phyloP scores from a whole-genome alignment of 2,329 filamentous ascomycete genomes.

The Fusarium odoratissimum region DNA sequence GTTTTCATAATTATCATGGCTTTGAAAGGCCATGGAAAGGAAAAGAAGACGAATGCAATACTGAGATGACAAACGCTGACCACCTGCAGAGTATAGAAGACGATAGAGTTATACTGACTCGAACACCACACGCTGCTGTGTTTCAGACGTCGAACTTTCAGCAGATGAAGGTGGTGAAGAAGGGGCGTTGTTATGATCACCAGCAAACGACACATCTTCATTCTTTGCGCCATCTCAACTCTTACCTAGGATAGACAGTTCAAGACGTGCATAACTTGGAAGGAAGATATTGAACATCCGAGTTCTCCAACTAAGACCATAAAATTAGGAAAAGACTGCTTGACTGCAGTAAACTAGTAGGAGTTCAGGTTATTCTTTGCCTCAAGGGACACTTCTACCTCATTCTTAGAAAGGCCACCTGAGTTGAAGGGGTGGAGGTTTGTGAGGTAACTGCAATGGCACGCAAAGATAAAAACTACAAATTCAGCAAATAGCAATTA shows the following conservation, averaged over 20 bases:
- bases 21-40: constrained; percentile 7
- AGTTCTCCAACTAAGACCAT: neutral
- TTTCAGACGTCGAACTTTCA: neutral
- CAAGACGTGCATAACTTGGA: neutral
- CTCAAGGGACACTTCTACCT: neutral
- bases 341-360: neutral
- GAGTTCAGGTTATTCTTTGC: neutral
- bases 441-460: neutral
- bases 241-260: neutral
- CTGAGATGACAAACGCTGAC: constrained; percentile 13
- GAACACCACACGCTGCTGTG: neutral
- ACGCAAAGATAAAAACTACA: neutral
- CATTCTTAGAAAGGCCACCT: neutral
- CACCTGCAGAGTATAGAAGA: neutral
- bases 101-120: neutral
- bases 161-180: neutral
- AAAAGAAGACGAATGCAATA: neutral
- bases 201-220: neutral
- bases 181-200: neutral
- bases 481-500: neutral
- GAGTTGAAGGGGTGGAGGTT: neutral
- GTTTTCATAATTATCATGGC: neutral
- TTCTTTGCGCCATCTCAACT: neutral
- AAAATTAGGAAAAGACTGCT: neutral
- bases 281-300: neutral